These are phyloP conservation scores for Fusarium acutatum DNA, from an alignment of 2,329 filamentous ascomycete species.

Conservation along the genomic window DNA sequence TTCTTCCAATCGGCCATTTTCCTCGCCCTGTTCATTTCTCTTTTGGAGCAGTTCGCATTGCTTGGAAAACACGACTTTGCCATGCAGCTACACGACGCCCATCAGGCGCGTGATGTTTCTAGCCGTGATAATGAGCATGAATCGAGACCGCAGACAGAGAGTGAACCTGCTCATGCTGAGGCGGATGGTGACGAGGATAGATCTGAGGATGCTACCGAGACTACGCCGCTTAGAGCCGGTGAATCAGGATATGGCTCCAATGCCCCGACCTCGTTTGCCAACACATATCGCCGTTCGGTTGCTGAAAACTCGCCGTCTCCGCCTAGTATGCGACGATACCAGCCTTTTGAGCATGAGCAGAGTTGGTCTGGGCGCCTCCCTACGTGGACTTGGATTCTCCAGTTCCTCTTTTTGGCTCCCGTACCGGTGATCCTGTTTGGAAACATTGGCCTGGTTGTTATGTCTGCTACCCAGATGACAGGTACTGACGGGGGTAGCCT, in stretches of 20 bases:
- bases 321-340: conserved; percentile 36
- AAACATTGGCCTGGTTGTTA: conserved; percentile 78
- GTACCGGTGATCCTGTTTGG: conserved; percentile 80
- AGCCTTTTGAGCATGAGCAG: conserved; percentile 77
- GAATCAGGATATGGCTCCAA: conserved; percentile 48
- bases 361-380: conserved; percentile 83
- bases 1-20: conserved; percentile 83
- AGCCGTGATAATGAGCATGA: conserved; percentile 34
- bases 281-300: conserved; percentile 62
- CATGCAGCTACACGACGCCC: conserved; percentile 61
- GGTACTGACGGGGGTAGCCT: conserved; percentile 82
- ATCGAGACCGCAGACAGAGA: conserved; percentile 8
- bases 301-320: conserved; percentile 39
- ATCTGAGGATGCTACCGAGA: conserved; percentile 56
- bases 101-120: conserved; percentile 53
- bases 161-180: conserved; percentile 35
- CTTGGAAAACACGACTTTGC: conserved; percentile 76
- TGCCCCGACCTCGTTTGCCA: conserved; percentile 61
- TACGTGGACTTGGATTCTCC: conserved; percentile 86
- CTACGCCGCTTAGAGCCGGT: conserved; percentile 60
- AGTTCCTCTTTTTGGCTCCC: conserved; percentile 82
- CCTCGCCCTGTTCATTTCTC: conserved; percentile 75
- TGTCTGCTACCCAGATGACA: conserved; percentile 79
- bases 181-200: conserved; percentile 25
- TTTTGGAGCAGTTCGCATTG: conserved; percentile 82